Evolutionary conservation across 768 basidiomycete genomes (phyloP).

Genomic region (Hydnomerulius pinastri): DNA sequence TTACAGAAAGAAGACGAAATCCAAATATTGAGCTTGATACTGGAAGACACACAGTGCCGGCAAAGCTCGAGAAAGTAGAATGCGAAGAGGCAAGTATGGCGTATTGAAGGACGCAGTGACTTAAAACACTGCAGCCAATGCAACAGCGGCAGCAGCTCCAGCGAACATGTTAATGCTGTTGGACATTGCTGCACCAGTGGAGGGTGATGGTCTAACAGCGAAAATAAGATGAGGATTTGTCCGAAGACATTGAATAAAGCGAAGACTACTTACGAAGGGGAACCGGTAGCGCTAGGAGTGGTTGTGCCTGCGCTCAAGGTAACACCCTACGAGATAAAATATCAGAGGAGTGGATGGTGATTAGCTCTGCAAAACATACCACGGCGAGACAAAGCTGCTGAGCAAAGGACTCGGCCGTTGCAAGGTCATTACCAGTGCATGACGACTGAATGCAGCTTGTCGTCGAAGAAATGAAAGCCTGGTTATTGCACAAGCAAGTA

Average conservation of each 20-base stretch:
- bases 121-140: slow-evolving; percentile 16
- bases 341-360: neutral
- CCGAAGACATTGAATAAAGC: neutral
- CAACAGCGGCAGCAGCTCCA: slow-evolving; percentile 11
- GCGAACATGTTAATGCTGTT: slow-evolving; percentile 10
- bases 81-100: neutral
- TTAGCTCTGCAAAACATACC: slow-evolving; percentile 38
- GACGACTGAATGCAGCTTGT: slow-evolving; percentile 48
- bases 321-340: slow-evolving; percentile 45
- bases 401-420: slow-evolving; percentile 42
- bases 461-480: slow-evolving; percentile 45
- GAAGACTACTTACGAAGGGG: slow-evolving; percentile 12
- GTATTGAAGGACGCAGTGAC: neutral
- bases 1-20: neutral
- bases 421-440: slow-evolving; percentile 52
- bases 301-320: slow-evolving; percentile 42
- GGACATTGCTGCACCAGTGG: slow-evolving; percentile 9
- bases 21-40: neutral
- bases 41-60: neutral
- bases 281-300: slow-evolving; percentile 19
- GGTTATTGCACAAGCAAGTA: slow-evolving; percentile 56
- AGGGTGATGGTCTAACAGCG: slow-evolving; percentile 1
- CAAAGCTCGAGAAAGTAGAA: neutral
- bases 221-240: neutral
- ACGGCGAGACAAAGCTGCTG: slow-evolving; percentile 47